Evolutionary conservation across 768 basidiomycete species (phyloP).

Genomic region (Sistotremastrum niveocremeum): DNA sequence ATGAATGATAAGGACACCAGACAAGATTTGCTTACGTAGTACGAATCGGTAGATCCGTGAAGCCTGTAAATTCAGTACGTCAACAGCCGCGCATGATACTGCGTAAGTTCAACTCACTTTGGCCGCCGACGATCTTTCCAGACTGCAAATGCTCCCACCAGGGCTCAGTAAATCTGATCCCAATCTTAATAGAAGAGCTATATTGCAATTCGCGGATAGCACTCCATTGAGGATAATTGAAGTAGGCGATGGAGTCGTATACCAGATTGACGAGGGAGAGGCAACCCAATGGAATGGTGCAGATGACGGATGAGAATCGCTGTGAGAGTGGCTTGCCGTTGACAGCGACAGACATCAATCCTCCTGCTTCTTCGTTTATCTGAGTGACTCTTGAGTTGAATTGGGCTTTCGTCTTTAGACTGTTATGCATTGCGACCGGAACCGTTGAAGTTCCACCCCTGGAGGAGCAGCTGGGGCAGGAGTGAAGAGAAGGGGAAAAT

Average conservation of each 20-base stretch:
- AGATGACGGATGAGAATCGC: conserved; percentile 14
- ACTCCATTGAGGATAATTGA: conserved; percentile 14
- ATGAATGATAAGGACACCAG: no score
- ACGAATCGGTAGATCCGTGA: conserved; percentile 29
- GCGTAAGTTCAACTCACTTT: conserved; percentile 1
- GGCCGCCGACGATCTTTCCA: conserved; percentile 23
- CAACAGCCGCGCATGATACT: no score
- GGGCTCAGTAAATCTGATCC: conserved; percentile 19
- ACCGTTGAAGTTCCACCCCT: no score
- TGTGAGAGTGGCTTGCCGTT: no score
- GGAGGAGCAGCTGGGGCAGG: no score
- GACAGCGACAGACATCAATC: no score
- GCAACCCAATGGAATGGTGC: conserved; percentile 19
- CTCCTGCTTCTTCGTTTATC: no score
- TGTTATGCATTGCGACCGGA: no score
- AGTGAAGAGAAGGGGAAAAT: no score
- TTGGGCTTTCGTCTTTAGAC: no score
- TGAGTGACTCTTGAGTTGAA: no score
- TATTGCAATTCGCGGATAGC: conserved; percentile 21
- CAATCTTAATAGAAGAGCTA: conserved; percentile 22
- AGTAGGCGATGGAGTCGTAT: conserved; percentile 10
- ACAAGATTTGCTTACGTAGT: neutral
- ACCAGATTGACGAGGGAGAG: conserved; percentile 18
- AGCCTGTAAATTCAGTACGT: conserved; percentile 7
- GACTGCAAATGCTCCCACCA: conserved; percentile 20